Evolutionary conservation across 495 filamentous ascomycete genomes (phyloP), one percentile per base, ranked within the genome.

Genomic region (Daldinia caldariorum): DNA sequence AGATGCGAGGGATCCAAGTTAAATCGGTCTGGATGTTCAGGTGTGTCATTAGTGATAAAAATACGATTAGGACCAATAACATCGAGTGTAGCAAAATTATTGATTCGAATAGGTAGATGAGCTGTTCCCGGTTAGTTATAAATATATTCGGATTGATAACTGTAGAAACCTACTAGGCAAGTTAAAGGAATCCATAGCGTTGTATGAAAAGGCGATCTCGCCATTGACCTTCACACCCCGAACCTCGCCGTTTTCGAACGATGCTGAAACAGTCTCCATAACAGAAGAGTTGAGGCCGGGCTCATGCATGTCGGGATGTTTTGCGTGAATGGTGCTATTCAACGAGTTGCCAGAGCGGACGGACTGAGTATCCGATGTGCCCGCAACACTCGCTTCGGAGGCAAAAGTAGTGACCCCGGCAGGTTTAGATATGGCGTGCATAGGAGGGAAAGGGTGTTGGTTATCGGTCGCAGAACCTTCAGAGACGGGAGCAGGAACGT

Each of bases 1-100:
- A 97, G 86, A 69, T 86, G 89, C 8, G 88, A 83, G 2, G 92
- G 77, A 69, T 91, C 87, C 47, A 98, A 80, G 4, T 82, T 85
- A 79, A 97, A 99, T 74, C 95, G 91, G 49, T 94, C 95, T 8
- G 91, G 83, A 61, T 85, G 89, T 39, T 92, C 89, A 3, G 75
- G 66, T 12, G 83, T 80, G n/a, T 87, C 83, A 70, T 91, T 89
- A 16, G 86, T 85, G 59, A 97, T 89, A 77, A 98, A 97, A 60
- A 91, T 88, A 34, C 93, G 92, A 78, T 99, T 99, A 18, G 94
- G 93, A 3, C 94, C 95, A 58, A 99, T 94, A 77, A 94, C 94
- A 70, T 97, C 94, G 12, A 99, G 86, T n/a, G 89, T 84, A 13
- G 88, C 81, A 79, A 97, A 98, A 71, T 97, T 97, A 63, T 97